These are phyloP conservation scores for Naganishia kalamii DNA, from an alignment of 768 basidiomycete species.

Conservation along the genomic window DNA sequence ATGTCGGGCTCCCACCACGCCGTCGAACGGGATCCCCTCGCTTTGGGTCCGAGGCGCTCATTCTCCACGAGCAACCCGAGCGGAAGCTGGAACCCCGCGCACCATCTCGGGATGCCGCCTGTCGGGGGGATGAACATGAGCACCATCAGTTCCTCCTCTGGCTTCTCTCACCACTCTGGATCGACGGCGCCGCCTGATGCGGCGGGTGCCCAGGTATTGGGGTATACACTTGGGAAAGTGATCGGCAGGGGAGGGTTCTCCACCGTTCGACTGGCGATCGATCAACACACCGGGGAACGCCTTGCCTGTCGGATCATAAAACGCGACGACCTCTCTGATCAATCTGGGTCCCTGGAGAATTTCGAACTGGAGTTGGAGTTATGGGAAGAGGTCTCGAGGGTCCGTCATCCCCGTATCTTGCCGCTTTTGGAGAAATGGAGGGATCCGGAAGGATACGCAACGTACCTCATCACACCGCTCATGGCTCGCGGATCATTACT, in stretches of 20 bases:
- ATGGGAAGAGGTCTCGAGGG: conserved; percentile 31
- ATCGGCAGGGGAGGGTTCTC: conserved; percentile 79
- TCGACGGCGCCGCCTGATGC: conserved; percentile 50
- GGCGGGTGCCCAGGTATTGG: conserved; percentile 62
- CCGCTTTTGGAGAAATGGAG: conserved; percentile 41
- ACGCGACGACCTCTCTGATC: conserved; percentile 43
- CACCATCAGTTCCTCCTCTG: conserved; percentile 1
- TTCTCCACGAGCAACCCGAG: not conserved
- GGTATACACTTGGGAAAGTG: conserved; percentile 68
- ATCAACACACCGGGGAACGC: conserved; percentile 58
- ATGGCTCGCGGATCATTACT: conserved; percentile 43
- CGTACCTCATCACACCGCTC: conserved; percentile 44
- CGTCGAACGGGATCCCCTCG: not conserved
- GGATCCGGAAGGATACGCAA: conserved; percentile 30
- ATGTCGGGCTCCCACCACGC: not conserved
- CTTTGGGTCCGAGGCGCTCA: not conserved
- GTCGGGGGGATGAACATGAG: not conserved
- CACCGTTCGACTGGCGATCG: conserved; percentile 64
- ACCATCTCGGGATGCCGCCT: not conserved
- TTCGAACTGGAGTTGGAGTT: conserved; percentile 45
- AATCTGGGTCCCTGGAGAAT: conserved; percentile 43
- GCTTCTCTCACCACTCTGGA: not conserved
- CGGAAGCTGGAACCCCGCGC: not conserved
- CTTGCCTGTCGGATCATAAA: conserved; percentile 78
- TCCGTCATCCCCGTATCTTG: conserved; percentile 38